Evolutionary conservation across 805 yeast genomes (phyloP), one percentile per base, ranked within the genome.

Genomic region (Ogataea neopini): DNA sequence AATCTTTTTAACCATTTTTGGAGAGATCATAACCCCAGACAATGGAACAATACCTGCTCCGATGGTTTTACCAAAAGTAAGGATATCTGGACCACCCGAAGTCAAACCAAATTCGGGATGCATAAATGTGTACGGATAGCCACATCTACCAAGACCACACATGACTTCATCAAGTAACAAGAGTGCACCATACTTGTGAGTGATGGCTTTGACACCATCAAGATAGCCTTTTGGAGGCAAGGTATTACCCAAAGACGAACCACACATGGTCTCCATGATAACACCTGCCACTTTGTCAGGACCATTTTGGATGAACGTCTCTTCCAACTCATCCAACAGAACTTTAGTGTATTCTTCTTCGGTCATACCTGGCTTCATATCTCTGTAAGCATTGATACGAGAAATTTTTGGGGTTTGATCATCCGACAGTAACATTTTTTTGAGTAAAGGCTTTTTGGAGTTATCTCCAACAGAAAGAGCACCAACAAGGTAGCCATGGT

Each of bases 101-200:
- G 49, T 18, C 6, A 53, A 35, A 18, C 53, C 53, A 32, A 44
- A 46, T 6, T 52, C 52, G 25, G 56, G 56, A 39, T 52, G 44
- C 51, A 48, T 49, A 39, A 38, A 76, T 37, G 80, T 76, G 61
- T 71, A 71, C 39, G 72, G 68, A 29, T 68, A 67, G 35, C 81
- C 81, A 51, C 71, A 62, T 60, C 83, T 71, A 28, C 81, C 81
- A 22, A 76, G 70, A 25, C 83, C 83, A 56, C 79, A 76, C 81
- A 77, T 76, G 26, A 77, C 77, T 62, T 79, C 83, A 51, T 78
- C 83, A 44, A 75, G 64, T 59, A 75, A 63, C 50, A 78, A 62
- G 30, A 77, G 60, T 34, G 74, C 68, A 30, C 75, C 81, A 58
- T 76, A 76, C 57, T 77, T 77, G 61, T 74, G 74, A 57, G 80